A percentile compares a stretch with the other conserved stretches of the same genome.
Conservation (phyloP, 352 stramenopile genomes). For the Pythium insidiosum region DNA sequence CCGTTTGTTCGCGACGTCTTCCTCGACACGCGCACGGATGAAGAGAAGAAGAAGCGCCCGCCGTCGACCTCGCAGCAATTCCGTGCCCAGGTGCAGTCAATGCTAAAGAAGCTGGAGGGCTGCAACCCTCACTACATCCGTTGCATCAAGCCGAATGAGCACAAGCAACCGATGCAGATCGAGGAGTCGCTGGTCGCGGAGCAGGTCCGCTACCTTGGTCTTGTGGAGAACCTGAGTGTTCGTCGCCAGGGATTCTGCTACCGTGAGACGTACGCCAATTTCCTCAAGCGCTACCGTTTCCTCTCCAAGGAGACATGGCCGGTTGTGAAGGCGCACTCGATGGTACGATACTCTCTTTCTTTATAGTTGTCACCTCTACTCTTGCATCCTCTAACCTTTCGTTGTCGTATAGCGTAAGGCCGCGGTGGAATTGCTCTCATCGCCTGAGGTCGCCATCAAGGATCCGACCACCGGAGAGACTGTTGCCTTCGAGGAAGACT, state of each 20-base stretch:
- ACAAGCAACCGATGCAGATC: slow-evolving; percentile 66
- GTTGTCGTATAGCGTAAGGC: slow-evolving; percentile 37
- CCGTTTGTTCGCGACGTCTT: slow-evolving; percentile 74
- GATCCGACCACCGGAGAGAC: slow-evolving; percentile 38
- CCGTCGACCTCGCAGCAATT: slow-evolving; percentile 83
- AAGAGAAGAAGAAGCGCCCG: slow-evolving; percentile 79
- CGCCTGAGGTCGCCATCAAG: slow-evolving; percentile 42
- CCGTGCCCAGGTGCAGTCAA: slow-evolving; percentile 60
- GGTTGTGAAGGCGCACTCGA: slow-evolving; percentile 47
- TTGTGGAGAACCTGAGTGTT: slow-evolving; percentile 80
- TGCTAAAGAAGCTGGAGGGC: slow-evolving; percentile 79
- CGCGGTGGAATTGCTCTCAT: slow-evolving; percentile 65
- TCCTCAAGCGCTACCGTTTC: slow-evolving; percentile 84
- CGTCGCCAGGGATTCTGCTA: slow-evolving; percentile 83
- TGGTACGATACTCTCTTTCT: slow-evolving; percentile 12
- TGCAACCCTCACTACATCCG: slow-evolving; percentile 89
- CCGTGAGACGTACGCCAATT: slow-evolving; percentile 67
- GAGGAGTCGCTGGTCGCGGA: slow-evolving; percentile 63
- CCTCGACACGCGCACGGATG: slow-evolving; percentile 62
- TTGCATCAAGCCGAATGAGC: slow-evolving; percentile 88
- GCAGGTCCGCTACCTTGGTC: slow-evolving; percentile 72
- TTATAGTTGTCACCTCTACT: no score
- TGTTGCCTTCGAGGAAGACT: slow-evolving; percentile 72
- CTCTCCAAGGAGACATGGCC: slow-evolving; percentile 75
- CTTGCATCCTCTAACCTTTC: no score